phyloP scores from a whole-genome alignment of 306 rosid genomes.

The Aeschynomene evenia region DNA sequence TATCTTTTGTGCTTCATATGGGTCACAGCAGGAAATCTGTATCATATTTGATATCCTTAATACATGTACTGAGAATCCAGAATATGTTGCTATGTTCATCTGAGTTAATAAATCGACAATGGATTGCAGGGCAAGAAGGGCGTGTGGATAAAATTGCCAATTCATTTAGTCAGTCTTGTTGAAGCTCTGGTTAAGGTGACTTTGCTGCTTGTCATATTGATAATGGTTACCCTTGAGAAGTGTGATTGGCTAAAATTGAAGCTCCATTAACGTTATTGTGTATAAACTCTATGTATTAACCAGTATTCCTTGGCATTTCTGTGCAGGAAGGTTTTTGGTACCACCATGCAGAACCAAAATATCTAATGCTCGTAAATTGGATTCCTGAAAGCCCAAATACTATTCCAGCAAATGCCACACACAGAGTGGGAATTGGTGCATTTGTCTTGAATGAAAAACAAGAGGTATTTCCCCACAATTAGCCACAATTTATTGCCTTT shows the following conservation, averaged over 20 bases:
- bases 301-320: not conserved
- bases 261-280: not conserved
- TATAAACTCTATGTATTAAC: constrained; percentile 9
- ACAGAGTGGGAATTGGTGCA: constrained; percentile 70
- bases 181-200: constrained; percentile 66
- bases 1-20: too few species aligned
- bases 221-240: constrained; percentile 2
- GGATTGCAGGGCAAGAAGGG: constrained; percentile 65
- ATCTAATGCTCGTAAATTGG: constrained; percentile 78
- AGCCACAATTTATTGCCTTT: not conserved
- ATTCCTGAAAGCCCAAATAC: constrained; percentile 52
- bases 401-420: constrained; percentile 70
- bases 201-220: not conserved
- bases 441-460: constrained; percentile 61
- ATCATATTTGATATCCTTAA: constrained; percentile 1
- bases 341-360: constrained; percentile 80
- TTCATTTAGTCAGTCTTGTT: constrained; percentile 56
- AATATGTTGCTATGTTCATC: not conserved
- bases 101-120: constrained; percentile 11
- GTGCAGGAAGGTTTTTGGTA: constrained; percentile 75
- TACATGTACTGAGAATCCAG: not conserved
- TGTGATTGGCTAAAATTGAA: not conserved
- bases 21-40: not conserved
- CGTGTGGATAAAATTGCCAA: constrained; percentile 72
- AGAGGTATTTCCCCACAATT: constrained; percentile 47